Percentiles rank a stretch among this genome's conserved stretches.
phyloP scores from a whole-genome alignment of 1,284 basidiomycete genomes.

The Termitomyces sp. region DNA sequence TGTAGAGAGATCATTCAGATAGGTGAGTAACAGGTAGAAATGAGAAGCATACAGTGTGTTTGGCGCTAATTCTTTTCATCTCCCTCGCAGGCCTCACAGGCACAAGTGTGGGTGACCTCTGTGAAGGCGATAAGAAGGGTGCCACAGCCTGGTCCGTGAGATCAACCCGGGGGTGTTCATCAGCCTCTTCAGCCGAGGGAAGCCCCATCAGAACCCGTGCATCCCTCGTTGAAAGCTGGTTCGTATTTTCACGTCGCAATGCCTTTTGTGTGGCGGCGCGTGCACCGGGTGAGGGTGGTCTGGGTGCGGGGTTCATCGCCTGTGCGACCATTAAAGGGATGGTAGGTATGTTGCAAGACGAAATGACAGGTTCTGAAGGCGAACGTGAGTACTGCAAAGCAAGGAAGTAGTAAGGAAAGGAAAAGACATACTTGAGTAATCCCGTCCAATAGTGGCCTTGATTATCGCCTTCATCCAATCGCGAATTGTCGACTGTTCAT shows the following conservation, averaged over 20 bases:
- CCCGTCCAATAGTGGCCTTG: conserved; percentile 95
- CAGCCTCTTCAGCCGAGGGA: conserved; percentile 36
- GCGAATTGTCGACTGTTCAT: conserved; percentile 79
- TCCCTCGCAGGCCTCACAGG: conserved; percentile 65
- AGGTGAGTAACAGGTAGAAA: conserved; percentile 11
- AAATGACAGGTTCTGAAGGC: conserved; percentile 81
- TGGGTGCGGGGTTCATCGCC: conserved; percentile 90
- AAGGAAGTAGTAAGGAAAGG: background rate
- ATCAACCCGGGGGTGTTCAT: conserved; percentile 44
- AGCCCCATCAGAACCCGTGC: conserved; percentile 77
- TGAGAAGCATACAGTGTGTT: conserved; percentile 32
- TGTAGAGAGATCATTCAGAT: conserved; percentile 17
- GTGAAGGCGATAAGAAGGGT: background rate
- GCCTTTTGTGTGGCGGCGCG: conserved; percentile 90
- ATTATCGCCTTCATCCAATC: conserved; percentile 99
- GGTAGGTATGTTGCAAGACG: conserved; percentile 95
- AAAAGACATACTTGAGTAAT: conserved; percentile 71
- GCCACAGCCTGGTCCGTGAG: conserved; percentile 36
- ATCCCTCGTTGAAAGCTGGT: conserved; percentile 84
- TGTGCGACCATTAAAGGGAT: conserved; percentile 94
- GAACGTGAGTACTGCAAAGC: background rate
- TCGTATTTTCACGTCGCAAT: conserved; percentile 81
- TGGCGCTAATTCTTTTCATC: conserved; percentile 40
- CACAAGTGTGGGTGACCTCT: conserved; percentile 41
- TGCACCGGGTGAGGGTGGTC: conserved; percentile 88